phyloP scores from a whole-genome alignment of 371 early-diverging fungal genomes.

The Gilbertella persicaria region DNA sequence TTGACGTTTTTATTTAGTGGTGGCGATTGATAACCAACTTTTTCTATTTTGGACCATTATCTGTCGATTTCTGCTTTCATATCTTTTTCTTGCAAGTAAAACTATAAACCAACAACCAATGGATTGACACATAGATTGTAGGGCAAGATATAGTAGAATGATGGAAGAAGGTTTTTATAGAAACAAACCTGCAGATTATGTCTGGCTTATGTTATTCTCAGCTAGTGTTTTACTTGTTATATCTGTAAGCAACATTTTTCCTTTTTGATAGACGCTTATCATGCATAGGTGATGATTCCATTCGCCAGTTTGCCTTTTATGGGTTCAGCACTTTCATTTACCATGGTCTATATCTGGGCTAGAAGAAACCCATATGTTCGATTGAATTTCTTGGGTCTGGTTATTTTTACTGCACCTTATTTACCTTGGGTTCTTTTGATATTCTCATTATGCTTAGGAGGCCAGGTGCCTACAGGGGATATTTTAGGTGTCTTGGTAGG shows the following conservation, averaged over 20 bases:
- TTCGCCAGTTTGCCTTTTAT: constrained; percentile 80
- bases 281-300: constrained; percentile 65
- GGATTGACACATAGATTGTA: constrained; percentile 21
- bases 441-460: constrained; percentile 75
- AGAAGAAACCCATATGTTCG: constrained; percentile 86
- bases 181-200: constrained; percentile 87
- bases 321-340: constrained; percentile 81
- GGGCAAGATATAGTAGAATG: constrained; percentile 86
- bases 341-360: constrained; percentile 95
- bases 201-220: constrained; percentile 81
- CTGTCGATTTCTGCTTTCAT: constrained; percentile 90
- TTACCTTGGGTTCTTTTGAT: constrained; percentile 90
- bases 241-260: constrained; percentile 32
- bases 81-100: constrained; percentile 93
- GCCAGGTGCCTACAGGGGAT: constrained; percentile 78
- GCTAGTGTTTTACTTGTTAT: constrained; percentile 56
- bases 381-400: constrained; percentile 86
- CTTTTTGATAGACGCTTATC: background rate
- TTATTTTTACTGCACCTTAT: constrained; percentile 91
- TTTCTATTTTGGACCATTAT: constrained; percentile 87
- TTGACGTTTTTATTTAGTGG: constrained; percentile 69
- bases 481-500: constrained; percentile 86
- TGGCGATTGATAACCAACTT: constrained; percentile 93
- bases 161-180: constrained; percentile 94
- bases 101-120: background rate